Evolutionary conservation across 345 rosid genomes (phyloP), one percentile per base, ranked within the genome.

Genomic region (Populus ilicifolia): DNA sequence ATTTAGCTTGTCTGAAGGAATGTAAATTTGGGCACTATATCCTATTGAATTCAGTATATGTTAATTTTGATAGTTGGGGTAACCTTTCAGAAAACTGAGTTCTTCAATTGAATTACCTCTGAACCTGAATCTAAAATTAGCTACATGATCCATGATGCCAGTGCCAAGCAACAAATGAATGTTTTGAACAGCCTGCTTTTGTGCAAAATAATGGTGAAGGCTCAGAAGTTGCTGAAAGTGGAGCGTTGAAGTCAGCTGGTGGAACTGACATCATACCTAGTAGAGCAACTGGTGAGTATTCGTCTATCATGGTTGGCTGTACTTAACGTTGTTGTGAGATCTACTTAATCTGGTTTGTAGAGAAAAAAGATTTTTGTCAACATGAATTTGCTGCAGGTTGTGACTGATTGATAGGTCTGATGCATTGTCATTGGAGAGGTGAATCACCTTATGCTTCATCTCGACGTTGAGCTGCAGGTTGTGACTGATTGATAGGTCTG

Each of bases 321-420:
- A 52, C n/a, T 43, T 3, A 52, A 46, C 30, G 11, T 69, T 25
- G n/a, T 1, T 50, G 16, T 48, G 23, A 52, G 52, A 21, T 70
- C 18, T 17, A 23, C 65, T 72, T 52, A 23, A 54, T 79, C 16
- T 30, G 29, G 66, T 35, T 23, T 65, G 21, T 44, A 62, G 62
- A 64, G 29, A 18, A 25, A 50, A 33, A 20, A 33, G 69, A 69
- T 23, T 36, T 54, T 62, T 71, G 52, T 44, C 20, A 56, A 38
- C 44, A 59, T 75, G 5, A 50, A 52, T 69, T n/a, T 62, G 79
- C 76, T 69, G 85, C 83, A 79, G 89, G 74, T 77, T 73, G 69
- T 54, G 77, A 80, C 69, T 80, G 75, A 70, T 36, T 74, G 36
- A 67, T 38, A 70, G 25, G 46, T 71, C 72, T 50, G 69, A 52